Evolutionary conservation across 1,284 basidiomycete genomes (phyloP).

Genomic region (Naganishia cerealis): DNA sequence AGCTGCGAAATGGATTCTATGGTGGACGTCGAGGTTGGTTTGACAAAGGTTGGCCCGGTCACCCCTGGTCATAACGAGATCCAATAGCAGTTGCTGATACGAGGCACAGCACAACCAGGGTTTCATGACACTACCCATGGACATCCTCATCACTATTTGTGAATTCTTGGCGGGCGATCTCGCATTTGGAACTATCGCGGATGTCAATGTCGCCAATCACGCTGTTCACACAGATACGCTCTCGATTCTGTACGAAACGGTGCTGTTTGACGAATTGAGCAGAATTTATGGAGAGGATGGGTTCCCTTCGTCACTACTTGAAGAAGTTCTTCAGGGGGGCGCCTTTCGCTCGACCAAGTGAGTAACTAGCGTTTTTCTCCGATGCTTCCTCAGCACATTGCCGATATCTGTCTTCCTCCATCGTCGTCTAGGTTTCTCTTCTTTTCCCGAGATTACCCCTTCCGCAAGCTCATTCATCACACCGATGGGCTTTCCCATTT

Average conservation of each 20-base stretch:
- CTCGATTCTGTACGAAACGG: background rate
- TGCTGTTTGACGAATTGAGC: background rate
- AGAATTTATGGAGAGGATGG: background rate
- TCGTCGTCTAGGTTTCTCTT: too few species aligned
- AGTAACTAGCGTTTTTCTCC: background rate
- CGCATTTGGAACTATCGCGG: background rate
- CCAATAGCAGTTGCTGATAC: too few species aligned
- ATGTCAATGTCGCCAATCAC: background rate
- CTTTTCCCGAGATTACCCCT: too few species aligned
- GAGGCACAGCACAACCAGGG: too few species aligned
- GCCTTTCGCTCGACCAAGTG: background rate
- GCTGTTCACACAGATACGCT: background rate
- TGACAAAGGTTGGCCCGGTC: too few species aligned
- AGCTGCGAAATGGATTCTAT: too few species aligned
- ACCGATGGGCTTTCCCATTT: too few species aligned
- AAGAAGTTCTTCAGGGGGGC: background rate
- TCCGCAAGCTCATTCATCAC: too few species aligned
- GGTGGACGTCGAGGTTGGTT: too few species aligned
- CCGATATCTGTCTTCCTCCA: background rate
- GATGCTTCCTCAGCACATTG: too few species aligned
- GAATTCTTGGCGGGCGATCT: background rate
- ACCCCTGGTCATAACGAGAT: too few species aligned
- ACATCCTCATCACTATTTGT: background rate
- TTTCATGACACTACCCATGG: background rate
- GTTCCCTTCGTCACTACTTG: background rate